Conservation (phyloP, 1,139 yeast genomes). For the Kurtzmaniella quercitrusa region DNA sequence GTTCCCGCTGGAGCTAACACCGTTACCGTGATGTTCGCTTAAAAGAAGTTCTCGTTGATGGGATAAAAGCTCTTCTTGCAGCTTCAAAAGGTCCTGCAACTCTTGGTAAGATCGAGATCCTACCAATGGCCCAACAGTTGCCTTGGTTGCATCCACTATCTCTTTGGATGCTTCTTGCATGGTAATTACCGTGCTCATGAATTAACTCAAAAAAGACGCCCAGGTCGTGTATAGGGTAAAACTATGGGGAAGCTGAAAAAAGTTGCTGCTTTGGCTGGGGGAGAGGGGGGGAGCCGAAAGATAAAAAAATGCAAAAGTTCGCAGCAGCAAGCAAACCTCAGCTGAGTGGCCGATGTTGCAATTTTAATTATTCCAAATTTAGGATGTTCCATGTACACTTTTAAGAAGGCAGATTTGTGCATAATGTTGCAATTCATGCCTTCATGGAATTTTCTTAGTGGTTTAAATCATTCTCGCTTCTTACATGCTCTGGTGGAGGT, state of each 20-base stretch:
- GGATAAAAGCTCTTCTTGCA: constrained; percentile 30
- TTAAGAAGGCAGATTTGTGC: too few relatives aligned
- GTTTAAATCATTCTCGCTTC: too few relatives aligned
- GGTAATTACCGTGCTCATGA: not conserved
- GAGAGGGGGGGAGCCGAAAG: not conserved
- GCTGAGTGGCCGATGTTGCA: too few relatives aligned
- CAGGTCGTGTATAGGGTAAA: not conserved
- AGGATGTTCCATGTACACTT: too few relatives aligned
- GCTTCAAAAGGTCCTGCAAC: constrained; percentile 30
- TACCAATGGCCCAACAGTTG: not conserved
- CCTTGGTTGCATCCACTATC: not conserved
- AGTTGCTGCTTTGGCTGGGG: too few relatives aligned
- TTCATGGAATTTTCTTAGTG: too few relatives aligned
- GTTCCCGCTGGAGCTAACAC: not conserved
- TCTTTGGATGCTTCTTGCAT: not conserved
- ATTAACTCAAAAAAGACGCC: not conserved
- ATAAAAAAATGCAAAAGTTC: too few relatives aligned
- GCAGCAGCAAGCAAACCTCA: too few relatives aligned
- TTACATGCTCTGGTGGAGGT: too few relatives aligned
- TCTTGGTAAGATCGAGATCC: constrained; percentile 12
- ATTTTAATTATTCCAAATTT: too few relatives aligned
- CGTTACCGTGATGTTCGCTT: not conserved
- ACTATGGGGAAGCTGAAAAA: not conserved
- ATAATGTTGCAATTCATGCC: too few relatives aligned
- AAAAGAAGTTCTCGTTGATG: constrained; percentile 26